phyloP scores from a whole-genome alignment of 306 rosid genomes.

The Datisca glomerata region DNA sequence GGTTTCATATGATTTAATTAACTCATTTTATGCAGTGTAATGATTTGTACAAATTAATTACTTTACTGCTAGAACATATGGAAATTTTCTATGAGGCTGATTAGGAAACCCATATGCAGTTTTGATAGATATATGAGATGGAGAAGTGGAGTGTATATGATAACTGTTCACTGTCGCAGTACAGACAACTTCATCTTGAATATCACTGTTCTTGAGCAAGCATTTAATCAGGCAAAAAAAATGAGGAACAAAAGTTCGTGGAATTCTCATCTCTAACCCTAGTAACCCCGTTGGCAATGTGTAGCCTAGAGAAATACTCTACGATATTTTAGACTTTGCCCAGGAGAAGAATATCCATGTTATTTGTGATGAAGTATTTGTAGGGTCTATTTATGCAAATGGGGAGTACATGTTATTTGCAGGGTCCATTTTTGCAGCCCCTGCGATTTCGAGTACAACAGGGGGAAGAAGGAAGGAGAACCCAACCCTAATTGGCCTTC shows the following conservation, averaged over 20 bases:
- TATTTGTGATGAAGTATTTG: constrained; percentile 77
- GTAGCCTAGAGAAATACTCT: constrained; percentile 43
- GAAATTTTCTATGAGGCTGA: constrained; percentile 13
- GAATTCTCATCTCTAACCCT: constrained; percentile 78
- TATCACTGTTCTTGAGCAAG: constrained; percentile 81
- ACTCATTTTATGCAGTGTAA: no score
- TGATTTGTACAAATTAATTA: background rate
- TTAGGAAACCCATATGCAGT: constrained; percentile 34
- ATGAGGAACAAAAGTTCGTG: constrained; percentile 71
- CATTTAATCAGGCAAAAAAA: constrained; percentile 74
- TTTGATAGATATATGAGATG: constrained; percentile 78
- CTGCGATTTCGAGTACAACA: no score
- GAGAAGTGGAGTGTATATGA: constrained; percentile 76
- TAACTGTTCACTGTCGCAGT: constrained; percentile 84
- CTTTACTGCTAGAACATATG: background rate
- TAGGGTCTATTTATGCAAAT: constrained; percentile 69
- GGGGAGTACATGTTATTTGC: no score
- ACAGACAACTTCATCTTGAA: constrained; percentile 59
- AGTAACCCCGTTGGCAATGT: constrained; percentile 79
- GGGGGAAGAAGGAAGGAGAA: no score
- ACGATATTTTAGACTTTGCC: constrained; percentile 62
- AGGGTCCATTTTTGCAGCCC: no score
- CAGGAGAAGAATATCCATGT: constrained; percentile 90
- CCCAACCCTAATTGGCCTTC: no score
- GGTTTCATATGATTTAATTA: no score